Base-by-base conservation (phyloP, 2,329 filamentous ascomycete genomes). In the Epichloe festucae region DNA sequence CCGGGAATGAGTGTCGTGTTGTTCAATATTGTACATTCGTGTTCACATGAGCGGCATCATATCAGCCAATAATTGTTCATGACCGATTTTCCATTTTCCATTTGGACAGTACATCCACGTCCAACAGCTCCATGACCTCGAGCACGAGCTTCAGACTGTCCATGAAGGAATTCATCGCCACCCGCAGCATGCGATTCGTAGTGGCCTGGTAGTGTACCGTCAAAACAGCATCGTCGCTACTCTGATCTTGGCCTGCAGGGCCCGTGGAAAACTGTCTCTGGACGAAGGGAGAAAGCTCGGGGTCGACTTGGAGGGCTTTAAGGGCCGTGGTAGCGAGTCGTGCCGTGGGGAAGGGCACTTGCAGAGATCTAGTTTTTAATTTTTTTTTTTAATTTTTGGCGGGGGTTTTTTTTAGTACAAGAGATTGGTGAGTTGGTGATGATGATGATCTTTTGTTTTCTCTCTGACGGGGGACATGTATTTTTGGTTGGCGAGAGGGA, bases 121-220 rank as follows among this genome's bases (percentile, higher is more conserved):
- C 91, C 60, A 97, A 69, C 65, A 94, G 85, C 67, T 87, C 82
- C 86, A 96, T 95, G 15, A 95, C 86, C 51, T 89, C 87, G 42
- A 96, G 67, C 1, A 96, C 84, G 5, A 96, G 81, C 49, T 82
- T 81, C 52, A 96, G 67, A 59, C 85, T 94, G 62, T 97, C 91
- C 76, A 97, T 89, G 68, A 96, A 96, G 10, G 89, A 89, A 70
- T 97, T 97, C 52, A 96, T 90, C 3, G 91, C 87, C 2, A 98
- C 93, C 44, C 93, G 84, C 53, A 98, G 76, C 91, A 97, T 97
- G 59, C 93, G 84, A 65, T 96, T 95, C 19, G 93, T 97, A 0
- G 89, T 89, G 1, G 93, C 93, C 51, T 76, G 78, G 70, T 97
- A 97, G 54, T 85, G 78, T 10, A 87, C 85, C 54, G 77, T 75